Percentiles rank a stretch among this genome's conserved stretches.
These are phyloP conservation scores for Triticum aestivum DNA, from an alignment of 176 grass and related monocot species.

Conservation along the genomic window DNA sequence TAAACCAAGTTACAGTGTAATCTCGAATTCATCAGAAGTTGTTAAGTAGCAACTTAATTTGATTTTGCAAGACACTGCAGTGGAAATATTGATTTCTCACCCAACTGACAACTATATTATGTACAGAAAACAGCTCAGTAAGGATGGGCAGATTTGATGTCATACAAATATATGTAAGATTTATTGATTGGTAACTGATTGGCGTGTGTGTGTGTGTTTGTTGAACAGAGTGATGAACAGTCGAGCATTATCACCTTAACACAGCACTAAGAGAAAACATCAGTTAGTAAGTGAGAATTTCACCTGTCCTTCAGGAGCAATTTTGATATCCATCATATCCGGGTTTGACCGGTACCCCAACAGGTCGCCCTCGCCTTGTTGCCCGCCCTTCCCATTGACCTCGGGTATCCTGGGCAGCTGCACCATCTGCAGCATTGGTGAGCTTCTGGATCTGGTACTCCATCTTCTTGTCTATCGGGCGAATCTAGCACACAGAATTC, in stretches of 20 bases:
- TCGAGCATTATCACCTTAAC: neutral
- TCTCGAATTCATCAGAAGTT: neutral
- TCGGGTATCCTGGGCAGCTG: conserved; percentile 33
- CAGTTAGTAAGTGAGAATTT: too few relatives aligned
- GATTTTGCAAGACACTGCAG: neutral
- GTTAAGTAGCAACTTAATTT: neutral
- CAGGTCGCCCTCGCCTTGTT: conserved; percentile 53
- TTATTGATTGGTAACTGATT: neutral
- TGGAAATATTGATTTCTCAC: neutral
- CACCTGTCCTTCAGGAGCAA: conserved; percentile 24
- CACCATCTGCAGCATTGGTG: conserved; percentile 50
- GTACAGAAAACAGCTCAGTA: neutral
- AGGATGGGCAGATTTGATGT: too few relatives aligned
- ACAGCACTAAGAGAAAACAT: too few relatives aligned
- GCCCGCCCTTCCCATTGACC: conserved; percentile 29
- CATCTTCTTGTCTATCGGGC: conserved; percentile 87
- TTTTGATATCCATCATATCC: conserved; percentile 64
- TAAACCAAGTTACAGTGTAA: neutral
- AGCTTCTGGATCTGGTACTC: conserved; percentile 91
- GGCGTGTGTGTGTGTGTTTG: too few relatives aligned
- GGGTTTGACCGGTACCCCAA: conserved; percentile 58
- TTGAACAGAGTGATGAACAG: too few relatives aligned
- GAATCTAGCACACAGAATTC: conserved; percentile 47
- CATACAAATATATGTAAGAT: neutral
- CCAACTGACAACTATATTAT: neutral